Evolutionary conservation across 495 filamentous ascomycete genomes (phyloP).

Genomic region (Podospora australis): DNA sequence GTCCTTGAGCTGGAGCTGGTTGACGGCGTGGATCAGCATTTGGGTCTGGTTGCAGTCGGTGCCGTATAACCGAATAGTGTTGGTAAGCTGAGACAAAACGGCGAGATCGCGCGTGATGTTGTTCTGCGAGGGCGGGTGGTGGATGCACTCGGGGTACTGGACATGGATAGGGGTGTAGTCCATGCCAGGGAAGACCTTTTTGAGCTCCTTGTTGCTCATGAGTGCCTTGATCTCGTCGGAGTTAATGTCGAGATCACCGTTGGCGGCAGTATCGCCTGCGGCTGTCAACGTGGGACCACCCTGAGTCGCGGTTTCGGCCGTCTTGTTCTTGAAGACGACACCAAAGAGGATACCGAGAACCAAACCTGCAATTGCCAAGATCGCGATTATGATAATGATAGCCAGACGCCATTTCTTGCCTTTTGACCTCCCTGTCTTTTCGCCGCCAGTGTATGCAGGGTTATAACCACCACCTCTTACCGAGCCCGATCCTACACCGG

Average conservation of each 20-base stretch:
- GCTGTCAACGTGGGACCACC: constrained; percentile 22
- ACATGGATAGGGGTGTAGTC: constrained; percentile 92
- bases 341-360: constrained; percentile 76
- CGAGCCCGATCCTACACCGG: constrained; percentile 19
- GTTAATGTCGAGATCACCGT: constrained; percentile 66
- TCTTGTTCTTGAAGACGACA: constrained; percentile 46
- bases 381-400: constrained; percentile 55
- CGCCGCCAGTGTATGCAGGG: constrained; percentile 13
- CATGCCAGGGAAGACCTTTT: constrained; percentile 94
- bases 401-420: constrained; percentile 62
- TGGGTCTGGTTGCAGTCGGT: constrained; percentile 98
- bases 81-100: constrained; percentile 84
- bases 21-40: constrained; percentile 82
- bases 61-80: constrained; percentile 84
- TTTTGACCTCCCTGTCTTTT: constrained; percentile 49
- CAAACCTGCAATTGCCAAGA: constrained; percentile 60
- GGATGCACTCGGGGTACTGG: constrained; percentile 81
- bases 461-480: constrained; percentile 7
- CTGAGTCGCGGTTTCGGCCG: constrained; percentile 6
- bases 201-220: constrained; percentile 70
- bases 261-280: constrained; percentile 38
- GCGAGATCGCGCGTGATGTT: constrained; percentile 91
- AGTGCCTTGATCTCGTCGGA: constrained; percentile 75
- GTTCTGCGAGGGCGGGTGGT: constrained; percentile 77
- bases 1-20: constrained; percentile 61